Base-by-base conservation (phyloP, 441 rosid genomes). In the Gossypium lobatum region DNA sequence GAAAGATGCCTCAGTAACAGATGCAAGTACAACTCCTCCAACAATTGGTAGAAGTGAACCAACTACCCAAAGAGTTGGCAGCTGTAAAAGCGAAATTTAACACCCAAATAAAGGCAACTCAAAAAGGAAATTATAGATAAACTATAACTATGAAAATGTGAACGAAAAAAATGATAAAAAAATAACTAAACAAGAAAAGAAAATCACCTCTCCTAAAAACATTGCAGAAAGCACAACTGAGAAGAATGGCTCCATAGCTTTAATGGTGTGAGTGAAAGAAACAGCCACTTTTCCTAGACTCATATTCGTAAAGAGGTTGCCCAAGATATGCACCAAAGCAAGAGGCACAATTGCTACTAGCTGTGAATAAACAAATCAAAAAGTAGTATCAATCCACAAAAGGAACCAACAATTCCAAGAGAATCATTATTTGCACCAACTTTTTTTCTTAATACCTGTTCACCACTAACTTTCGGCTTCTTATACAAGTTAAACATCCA, bases 171-270 rank as follows among this genome's bases (percentile, higher is more conserved):
- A 48, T 42, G 45, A 60, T 55, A 26, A 39, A 37, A 37, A 21
- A 28, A 28, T 68, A 62, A 10, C 34, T 57, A 16, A 14, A 14
- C 60, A 11, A 9, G 39, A 52, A 37, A 7, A 37, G 11, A 37
- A 37, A 42, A 6, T 3, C 21, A 93, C 98, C 96, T 95, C 99
- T 45, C 93, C 92, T 3, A 93, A 88, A 78, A 95, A 95, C 95
- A 95, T 87, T 45, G 97, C 94, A 54, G 99, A 95, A 57, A 95
- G 87, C 58, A 93, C 48, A 77, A 95, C 99, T 0, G 99, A 91
- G 91, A 95, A 95, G 84, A 95, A 91, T 28, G 99, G 98, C 81
- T 95, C 99, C 92, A 83, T 87, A 53, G 99, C 99, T 84, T 95
- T 95, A 82, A 93, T 90, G 0, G 99, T 95, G 85, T 95, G 98